Base-by-base conservation (phyloP, 202 grass and related monocot genomes). In the Schoenoplectus tabernaemontani region DNA sequence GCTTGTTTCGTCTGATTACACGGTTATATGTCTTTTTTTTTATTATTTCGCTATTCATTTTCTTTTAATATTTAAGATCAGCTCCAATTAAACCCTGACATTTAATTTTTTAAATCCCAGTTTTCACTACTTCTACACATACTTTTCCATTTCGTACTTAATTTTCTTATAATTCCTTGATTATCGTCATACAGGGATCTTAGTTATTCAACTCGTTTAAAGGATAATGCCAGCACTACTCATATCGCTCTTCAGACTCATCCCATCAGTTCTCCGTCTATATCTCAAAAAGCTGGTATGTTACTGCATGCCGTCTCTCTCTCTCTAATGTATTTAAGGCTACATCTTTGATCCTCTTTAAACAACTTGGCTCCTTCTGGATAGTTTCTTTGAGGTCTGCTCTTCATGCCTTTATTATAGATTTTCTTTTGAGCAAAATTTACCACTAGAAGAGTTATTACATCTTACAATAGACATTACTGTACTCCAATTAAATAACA, bases 251-350 rank as follows among this genome's bases (percentile, higher is more conserved):
- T 79, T 64, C 37, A 51, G 17, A 62, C 77, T 79, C 53, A 64
- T 79, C n/a, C 41, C 38, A 30, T 46, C 28, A 9, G 15, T 79
- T 79, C 77, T 61, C 42, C 77, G 64, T 79, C 36, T 62, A 48
- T 46, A 22, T 62, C 23, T 33, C 77, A 61, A 79, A 50, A 12
- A 61, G 32, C 56, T 46, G 57, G 77, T 79, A 64, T n/a, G 17
- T 26, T n/a, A 79, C 20, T 79, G 15, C 69, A 69, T 43, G 37
- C 26, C 16, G 22, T 77, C 42, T 32, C 16, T 78, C 32, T 9
- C 61, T 44, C 46, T 2, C 15, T 42, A 7, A 68, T 74, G n/a
- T 75, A 28, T 74, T 16, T 7, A 77, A 46, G 3, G 19, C 17
- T 69, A 68, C 37, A 23, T 41, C 37, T 68, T 68, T 64, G 60